phyloP scores from a whole-genome alignment of 2,329 filamentous ascomycete genomes.

The Trichoderma guizhouense region DNA sequence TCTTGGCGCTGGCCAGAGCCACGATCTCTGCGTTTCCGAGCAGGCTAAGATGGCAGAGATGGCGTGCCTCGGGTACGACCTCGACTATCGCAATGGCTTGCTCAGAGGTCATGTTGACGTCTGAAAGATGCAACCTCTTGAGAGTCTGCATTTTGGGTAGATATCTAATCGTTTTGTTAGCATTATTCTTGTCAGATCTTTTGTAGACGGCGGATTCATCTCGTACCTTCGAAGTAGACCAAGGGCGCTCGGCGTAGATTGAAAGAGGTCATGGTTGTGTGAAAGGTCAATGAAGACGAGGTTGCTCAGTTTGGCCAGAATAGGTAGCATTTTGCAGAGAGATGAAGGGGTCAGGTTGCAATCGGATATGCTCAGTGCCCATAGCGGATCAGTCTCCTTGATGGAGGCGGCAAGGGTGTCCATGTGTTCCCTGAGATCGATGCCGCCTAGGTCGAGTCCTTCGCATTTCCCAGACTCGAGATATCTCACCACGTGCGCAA shows the following conservation, averaged over 20 bases:
- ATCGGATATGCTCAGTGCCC: slow-evolving; percentile 80
- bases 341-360: slow-evolving; percentile 75
- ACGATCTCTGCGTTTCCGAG: slow-evolving; percentile 74
- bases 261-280: slow-evolving; percentile 80
- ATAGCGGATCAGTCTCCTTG: slow-evolving; percentile 58
- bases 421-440: slow-evolving; percentile 61
- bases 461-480: slow-evolving; percentile 74
- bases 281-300: slow-evolving; percentile 91
- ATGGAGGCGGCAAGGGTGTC: slow-evolving; percentile 52
- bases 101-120: slow-evolving; percentile 79
- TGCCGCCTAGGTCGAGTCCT: slow-evolving; percentile 85
- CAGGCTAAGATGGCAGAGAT: slow-evolving; percentile 81
- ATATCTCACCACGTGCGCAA: slow-evolving; percentile 74
- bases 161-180: slow-evolving; percentile 45
- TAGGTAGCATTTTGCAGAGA: slow-evolving; percentile 71
- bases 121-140: slow-evolving; percentile 81
- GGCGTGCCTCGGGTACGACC: slow-evolving; percentile 77
- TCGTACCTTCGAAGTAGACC: slow-evolving; percentile 68
- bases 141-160: slow-evolving; percentile 74
- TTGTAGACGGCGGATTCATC: background rate
- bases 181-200: background rate
- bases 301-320: slow-evolving; percentile 63
- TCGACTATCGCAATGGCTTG: slow-evolving; percentile 91
- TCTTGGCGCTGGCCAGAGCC: slow-evolving; percentile 68
- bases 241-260: slow-evolving; percentile 68